Conservation (phyloP, 2,329 filamentous ascomycete genomes). For the Xylaria multiplex region DNA sequence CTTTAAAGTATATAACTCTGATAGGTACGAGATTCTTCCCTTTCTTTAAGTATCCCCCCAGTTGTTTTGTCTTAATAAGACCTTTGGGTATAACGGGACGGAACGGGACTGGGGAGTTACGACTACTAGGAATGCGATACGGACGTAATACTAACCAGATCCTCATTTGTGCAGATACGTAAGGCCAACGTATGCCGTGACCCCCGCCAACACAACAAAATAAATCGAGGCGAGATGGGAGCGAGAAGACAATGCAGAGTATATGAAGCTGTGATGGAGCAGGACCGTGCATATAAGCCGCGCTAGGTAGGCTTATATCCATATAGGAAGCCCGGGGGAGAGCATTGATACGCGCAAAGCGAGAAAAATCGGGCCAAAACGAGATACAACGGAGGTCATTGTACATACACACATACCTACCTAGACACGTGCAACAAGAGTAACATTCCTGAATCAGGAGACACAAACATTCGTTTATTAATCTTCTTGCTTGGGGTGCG, state of each 20-base stretch:
- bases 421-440: slow-evolving; percentile 27
- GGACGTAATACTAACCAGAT: background rate
- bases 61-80: background rate
- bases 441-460: background rate
- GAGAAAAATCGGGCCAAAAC: background rate
- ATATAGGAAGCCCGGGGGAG: background rate
- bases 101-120: background rate
- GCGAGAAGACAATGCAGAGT: background rate
- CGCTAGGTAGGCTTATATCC: background rate
- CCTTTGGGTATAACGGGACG: no score
- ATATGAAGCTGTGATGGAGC: background rate
- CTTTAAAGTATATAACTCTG: slow-evolving; percentile 85
- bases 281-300: background rate
- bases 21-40: slow-evolving; percentile 70
- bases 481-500: background rate
- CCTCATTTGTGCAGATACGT: slow-evolving; percentile 53
- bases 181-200: slow-evolving; percentile 80
- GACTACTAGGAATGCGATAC: background rate
- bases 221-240: slow-evolving; percentile 50
- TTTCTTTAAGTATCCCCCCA: background rate
- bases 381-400: slow-evolving; percentile 3
- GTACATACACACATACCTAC: slow-evolving; percentile 24
- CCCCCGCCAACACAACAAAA: slow-evolving; percentile 71
- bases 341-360: background rate
- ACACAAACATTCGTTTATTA: background rate